Percentiles rank a stretch among this genome's conserved stretches.
phyloP scores from a whole-genome alignment of 1,139 yeast genomes.

The Candida freyschussii region DNA sequence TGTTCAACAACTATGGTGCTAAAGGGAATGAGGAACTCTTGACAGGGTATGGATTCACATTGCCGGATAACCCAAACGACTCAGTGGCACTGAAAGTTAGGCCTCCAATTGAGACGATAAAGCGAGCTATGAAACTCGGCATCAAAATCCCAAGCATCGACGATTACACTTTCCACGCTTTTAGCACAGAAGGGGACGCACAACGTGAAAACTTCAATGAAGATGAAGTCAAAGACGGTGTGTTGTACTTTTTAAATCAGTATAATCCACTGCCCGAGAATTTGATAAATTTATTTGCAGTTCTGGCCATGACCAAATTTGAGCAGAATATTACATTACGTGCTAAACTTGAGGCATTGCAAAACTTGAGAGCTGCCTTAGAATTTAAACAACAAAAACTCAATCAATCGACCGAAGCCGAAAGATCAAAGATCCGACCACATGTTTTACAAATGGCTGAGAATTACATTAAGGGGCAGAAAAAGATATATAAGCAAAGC shows the following conservation, averaged over 20 bases:
- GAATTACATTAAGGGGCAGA: slow-evolving; percentile 21
- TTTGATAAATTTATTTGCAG: slow-evolving; percentile 29
- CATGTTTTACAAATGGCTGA: slow-evolving; percentile 9
- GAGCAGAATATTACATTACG: slow-evolving; percentile 24
- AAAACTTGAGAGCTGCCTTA: slow-evolving; percentile 20
- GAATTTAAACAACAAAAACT: slow-evolving; percentile 15
- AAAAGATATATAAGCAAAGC: slow-evolving; percentile 13
- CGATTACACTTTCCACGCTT: slow-evolving; percentile 36
- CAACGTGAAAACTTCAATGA: slow-evolving; percentile 6
- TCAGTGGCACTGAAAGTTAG: slow-evolving; percentile 54
- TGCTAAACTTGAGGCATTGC: slow-evolving; percentile 31
- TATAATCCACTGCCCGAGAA: slow-evolving; percentile 25
- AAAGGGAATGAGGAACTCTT: slow-evolving; percentile 74
- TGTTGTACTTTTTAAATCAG: slow-evolving; percentile 21
- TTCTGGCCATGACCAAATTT: slow-evolving; percentile 15
- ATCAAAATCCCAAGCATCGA: slow-evolving; percentile 26
- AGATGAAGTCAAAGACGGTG: slow-evolving; percentile 14
- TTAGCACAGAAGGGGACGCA: slow-evolving; percentile 19
- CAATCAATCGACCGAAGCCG: slow-evolving; percentile 4
- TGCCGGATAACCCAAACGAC: slow-evolving; percentile 50
- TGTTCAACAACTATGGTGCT: slow-evolving; percentile 80
- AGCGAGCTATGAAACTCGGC: slow-evolving; percentile 20
- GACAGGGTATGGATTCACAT: slow-evolving; percentile 59
- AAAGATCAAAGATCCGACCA: slow-evolving; percentile 2
- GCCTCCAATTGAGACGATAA: slow-evolving; percentile 32